phyloP scores from a whole-genome alignment of 805 yeast genomes.

The Wilhelminamyces savonicus region DNA sequence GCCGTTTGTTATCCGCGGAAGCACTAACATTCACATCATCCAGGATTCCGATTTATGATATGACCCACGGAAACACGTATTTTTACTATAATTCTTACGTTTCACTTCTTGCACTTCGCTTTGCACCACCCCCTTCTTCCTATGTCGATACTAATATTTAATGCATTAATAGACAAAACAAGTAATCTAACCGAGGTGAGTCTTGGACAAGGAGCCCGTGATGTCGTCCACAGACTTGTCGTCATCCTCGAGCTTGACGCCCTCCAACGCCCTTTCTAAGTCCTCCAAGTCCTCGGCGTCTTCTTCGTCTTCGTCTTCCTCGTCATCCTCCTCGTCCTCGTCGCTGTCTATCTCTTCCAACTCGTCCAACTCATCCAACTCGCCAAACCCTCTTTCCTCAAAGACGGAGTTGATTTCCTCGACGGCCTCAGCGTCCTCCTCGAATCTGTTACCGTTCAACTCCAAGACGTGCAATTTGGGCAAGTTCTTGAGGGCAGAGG shows the following conservation, averaged over 20 bases:
- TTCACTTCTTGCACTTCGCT: too few species aligned
- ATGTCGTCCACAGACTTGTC: background rate
- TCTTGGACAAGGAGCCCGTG: too few species aligned
- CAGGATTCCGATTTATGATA: too few species aligned
- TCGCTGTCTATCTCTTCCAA: constrained; percentile 77
- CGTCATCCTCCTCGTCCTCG: constrained; percentile 57
- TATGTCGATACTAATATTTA: too few species aligned
- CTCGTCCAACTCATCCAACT: constrained; percentile 89
- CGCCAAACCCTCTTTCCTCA: constrained; percentile 70
- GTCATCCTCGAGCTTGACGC: constrained; percentile 4
- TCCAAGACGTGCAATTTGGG: constrained; percentile 64
- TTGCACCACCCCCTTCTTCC: too few species aligned
- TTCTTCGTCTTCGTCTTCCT: constrained; percentile 40
- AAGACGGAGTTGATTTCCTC: constrained; percentile 57
- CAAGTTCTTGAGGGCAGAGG: constrained; percentile 49
- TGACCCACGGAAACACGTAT: too few species aligned
- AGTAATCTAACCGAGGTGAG: too few species aligned
- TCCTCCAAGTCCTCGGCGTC: constrained; percentile 37
- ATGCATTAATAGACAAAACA: too few species aligned
- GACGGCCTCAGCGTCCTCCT: constrained; percentile 75
- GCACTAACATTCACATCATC: too few species aligned
- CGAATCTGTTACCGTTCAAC: constrained; percentile 88
- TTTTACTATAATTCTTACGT: too few species aligned
- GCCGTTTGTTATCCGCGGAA: too few species aligned
- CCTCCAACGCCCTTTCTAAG: constrained; percentile 50